A percentile compares a stretch with the other conserved stretches of the same genome.
Evolutionary conservation across 164 flowering plant genomes (phyloP).

Genomic region (Aristolochia fimbriata): DNA sequence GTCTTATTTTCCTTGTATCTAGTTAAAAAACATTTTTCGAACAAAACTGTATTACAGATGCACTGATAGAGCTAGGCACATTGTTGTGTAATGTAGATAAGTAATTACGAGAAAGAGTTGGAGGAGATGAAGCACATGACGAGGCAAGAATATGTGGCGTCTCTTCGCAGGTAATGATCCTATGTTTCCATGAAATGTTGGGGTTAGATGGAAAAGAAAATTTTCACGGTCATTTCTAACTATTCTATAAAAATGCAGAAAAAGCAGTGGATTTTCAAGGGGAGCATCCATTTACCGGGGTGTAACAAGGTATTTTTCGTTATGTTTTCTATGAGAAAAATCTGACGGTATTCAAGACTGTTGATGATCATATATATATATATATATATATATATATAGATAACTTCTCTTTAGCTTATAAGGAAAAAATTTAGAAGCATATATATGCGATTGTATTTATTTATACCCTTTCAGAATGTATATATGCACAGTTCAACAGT

Average conservation of each 20-base stretch:
- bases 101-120: conserved; percentile 71
- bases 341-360: no score
- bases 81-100: conserved; percentile 28
- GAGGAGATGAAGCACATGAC: conserved; percentile 98
- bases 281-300: conserved; percentile 96
- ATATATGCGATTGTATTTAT: no score
- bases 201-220: no score
- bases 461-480: no score
- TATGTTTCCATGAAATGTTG: no score
- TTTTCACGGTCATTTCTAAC: background rate
- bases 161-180: conserved; percentile 69
- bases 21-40: background rate
- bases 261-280: conserved; percentile 93
- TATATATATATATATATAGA: no score
- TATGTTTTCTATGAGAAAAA: background rate
- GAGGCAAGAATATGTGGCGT: conserved; percentile 87
- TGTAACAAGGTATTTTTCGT: conserved; percentile 62
- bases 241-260: conserved; percentile 36
- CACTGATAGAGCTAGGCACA: background rate
- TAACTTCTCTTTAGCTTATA: no score
- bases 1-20: background rate
- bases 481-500: no score
- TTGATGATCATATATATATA: no score
- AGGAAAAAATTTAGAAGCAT: no score
- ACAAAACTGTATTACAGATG: background rate